Percentiles rank a stretch among this genome's conserved stretches.
Conservation (phyloP, 2,329 filamentous ascomycete genomes). For the Colletotrichum destructivum region DNA sequence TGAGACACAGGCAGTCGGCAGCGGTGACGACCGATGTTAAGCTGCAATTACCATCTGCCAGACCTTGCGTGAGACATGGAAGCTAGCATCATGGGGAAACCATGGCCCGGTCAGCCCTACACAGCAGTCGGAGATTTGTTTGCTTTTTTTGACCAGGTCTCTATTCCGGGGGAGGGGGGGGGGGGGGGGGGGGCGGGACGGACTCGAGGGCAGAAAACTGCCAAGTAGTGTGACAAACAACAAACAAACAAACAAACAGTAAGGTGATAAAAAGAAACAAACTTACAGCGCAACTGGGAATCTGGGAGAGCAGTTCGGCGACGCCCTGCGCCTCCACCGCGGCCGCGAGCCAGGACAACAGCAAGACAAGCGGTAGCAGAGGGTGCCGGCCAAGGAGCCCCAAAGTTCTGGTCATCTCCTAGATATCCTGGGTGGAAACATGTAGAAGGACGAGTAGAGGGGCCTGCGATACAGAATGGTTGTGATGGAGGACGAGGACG, state of each 20-base stretch:
- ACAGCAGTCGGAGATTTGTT: slow-evolving; percentile 10
- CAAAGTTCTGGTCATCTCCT: slow-evolving; percentile 30
- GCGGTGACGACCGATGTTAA: slow-evolving; percentile 35
- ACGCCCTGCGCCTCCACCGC: slow-evolving; percentile 29
- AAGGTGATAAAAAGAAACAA: neutral
- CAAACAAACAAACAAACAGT: neutral
- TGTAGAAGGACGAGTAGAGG: slow-evolving; percentile 17
- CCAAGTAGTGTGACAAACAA: neutral
- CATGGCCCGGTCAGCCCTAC: slow-evolving; percentile 23
- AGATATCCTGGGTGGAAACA: slow-evolving; percentile 25
- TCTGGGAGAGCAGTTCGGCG: slow-evolving; percentile 14
- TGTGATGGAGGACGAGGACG: neutral
- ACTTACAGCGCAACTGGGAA: slow-evolving; percentile 37
- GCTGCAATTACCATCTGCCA: slow-evolving; percentile 38
- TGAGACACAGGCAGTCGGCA: slow-evolving; percentile 42
- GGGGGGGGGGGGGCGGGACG: too few relatives aligned
- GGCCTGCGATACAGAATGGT: too few relatives aligned
- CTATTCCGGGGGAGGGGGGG: neutral
- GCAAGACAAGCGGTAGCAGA: slow-evolving; percentile 25
- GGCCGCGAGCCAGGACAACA: neutral
- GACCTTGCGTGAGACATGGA: slow-evolving; percentile 29
- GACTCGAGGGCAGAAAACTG: too few relatives aligned
- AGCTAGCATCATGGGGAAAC: slow-evolving; percentile 20
- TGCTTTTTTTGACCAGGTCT: neutral
- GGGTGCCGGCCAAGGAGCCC: slow-evolving; percentile 16